A percentile compares a stretch with the other conserved stretches of the same genome.
Conservation (phyloP, 257 asterid species). For the Solanum sitiens region DNA sequence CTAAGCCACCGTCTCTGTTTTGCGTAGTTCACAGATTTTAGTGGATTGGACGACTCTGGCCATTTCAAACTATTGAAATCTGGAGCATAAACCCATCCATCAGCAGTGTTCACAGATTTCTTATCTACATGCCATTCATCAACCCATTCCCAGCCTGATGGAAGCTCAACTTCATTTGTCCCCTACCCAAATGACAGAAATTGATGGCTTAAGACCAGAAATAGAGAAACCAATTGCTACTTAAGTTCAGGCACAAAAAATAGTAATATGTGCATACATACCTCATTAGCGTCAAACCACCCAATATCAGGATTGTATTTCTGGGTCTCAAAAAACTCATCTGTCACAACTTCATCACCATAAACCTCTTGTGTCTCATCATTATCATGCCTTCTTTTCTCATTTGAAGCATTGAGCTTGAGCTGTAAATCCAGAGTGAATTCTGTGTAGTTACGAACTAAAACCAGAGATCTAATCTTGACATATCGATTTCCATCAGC, state of each 20-base stretch:
- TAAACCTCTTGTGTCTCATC: slow-evolving; percentile 16
- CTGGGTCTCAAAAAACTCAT: slow-evolving; percentile 73
- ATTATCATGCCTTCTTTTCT: slow-evolving; percentile 16
- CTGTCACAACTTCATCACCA: slow-evolving; percentile 30
- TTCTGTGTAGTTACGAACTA: slow-evolving; percentile 73
- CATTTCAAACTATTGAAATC: slow-evolving; percentile 58
- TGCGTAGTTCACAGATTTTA: slow-evolving; percentile 43
- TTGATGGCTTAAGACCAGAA: not conserved
- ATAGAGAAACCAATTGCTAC: not conserved
- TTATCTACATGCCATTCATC: slow-evolving; percentile 84
- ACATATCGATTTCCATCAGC: slow-evolving; percentile 68
- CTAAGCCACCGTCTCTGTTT: slow-evolving; percentile 92
- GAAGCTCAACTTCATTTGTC: slow-evolving; percentile 43
- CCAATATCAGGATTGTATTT: slow-evolving; percentile 40
- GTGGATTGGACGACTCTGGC: slow-evolving; percentile 67
- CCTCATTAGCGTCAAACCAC: slow-evolving; percentile 64
- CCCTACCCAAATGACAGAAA: slow-evolving; percentile 31
- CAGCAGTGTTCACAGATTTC: slow-evolving; percentile 47
- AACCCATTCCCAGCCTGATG: slow-evolving; percentile 85
- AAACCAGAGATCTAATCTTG: slow-evolving; percentile 73
- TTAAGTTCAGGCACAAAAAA: not conserved
- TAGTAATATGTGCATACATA: slow-evolving; percentile 6
- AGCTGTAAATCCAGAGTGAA: slow-evolving; percentile 59
- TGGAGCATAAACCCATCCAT: slow-evolving; percentile 96
- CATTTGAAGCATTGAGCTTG: slow-evolving; percentile 33